Evolutionary conservation across 2,329 filamentous ascomycete species (phyloP), one percentile per base, ranked within the genome.

Genomic region (Neofusicoccum ribis): DNA sequence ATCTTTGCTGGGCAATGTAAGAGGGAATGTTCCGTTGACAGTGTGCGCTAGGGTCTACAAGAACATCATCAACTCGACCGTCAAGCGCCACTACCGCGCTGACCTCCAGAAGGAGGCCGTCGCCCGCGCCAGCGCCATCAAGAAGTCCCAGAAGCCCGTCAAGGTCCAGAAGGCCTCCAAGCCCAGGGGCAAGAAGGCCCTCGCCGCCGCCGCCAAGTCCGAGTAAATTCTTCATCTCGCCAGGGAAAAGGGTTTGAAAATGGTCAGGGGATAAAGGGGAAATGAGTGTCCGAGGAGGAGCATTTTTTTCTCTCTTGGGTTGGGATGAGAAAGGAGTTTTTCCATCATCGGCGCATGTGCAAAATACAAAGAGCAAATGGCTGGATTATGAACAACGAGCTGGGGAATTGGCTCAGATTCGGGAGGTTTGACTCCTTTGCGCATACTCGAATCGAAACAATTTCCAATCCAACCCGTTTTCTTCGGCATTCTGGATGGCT

Each of bases 101-200:
- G 82, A 84, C 73, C 77, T 84, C 68, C 79, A 81, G 72, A 74
- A 77, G 68, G 80, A 82, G 75, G 93, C 94, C 74, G 89, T 98
- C 76, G 85, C 92, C 81, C 92, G 95, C 77, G 92, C 91, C 78
- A 93, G 89, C 76, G 92, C 93, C 76, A 87, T 97, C 84, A 91
- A 89, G 81, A 85, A 85, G 76, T 88, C 90, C 74, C 91, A 96
- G 87, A 86, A 85, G 79, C 83, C 89, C 72, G 88, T 89, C 82
- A 96, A 96, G 89, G 85, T 89, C 68, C 81, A 83, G 69, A 87
- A 87, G 73, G 88, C 89, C 82, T 78, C 81, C 76, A 96, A 96
- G 88, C 84, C 85, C 73, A 87, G 92, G 77, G 93, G 93, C 73
- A 85, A 85, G 72, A 92, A 93, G 86, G 91, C 54, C 27, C 39